phyloP scores from a whole-genome alignment of 2,329 filamentous ascomycete species.

The Trichoderma endophyticum region DNA sequence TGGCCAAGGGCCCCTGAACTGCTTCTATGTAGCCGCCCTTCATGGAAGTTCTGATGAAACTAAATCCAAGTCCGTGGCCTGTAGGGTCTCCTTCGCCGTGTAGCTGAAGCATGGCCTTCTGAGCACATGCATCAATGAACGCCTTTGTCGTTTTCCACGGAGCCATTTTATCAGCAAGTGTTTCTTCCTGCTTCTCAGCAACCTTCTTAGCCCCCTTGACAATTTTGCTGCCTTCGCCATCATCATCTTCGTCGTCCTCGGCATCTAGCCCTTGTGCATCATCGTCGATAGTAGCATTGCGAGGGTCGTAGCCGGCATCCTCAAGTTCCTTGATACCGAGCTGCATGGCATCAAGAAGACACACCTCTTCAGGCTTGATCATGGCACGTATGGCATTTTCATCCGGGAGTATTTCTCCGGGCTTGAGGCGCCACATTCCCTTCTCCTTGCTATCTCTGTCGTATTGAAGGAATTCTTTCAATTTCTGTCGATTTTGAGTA shows the following conservation, averaged over 20 bases:
- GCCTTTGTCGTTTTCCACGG: slow-evolving; percentile 97
- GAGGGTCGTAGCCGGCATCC: slow-evolving; percentile 80
- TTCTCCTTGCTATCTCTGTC: slow-evolving; percentile 71
- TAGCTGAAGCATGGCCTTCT: slow-evolving; percentile 94
- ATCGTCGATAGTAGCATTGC: slow-evolving; percentile 59
- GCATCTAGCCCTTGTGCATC: slow-evolving; percentile 61
- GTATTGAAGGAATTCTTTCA: slow-evolving; percentile 93
- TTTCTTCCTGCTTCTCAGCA: slow-evolving; percentile 58
- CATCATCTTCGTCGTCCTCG: slow-evolving; percentile 50
- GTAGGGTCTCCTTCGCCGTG: slow-evolving; percentile 95
- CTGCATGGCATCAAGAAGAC: slow-evolving; percentile 93
- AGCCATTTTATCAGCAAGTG: slow-evolving; percentile 82
- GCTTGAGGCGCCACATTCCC: slow-evolving; percentile 74
- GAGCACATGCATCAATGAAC: slow-evolving; percentile 87
- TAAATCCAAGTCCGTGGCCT: slow-evolving; percentile 88
- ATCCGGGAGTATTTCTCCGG: slow-evolving; percentile 72
- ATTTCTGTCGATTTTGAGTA: slow-evolving; percentile 91
- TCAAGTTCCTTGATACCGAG: slow-evolving; percentile 86
- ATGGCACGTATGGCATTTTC: slow-evolving; percentile 76
- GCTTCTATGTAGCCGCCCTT: slow-evolving; percentile 92
- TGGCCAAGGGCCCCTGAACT: slow-evolving; percentile 62
- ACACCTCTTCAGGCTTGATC: slow-evolving; percentile 95
- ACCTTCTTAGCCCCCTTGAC: slow-evolving; percentile 42
- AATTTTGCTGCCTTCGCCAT: slow-evolving; percentile 41
- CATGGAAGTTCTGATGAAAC: slow-evolving; percentile 97